Evolutionary conservation across 805 yeast genomes (phyloP).

Genomic region (Metschnikowia santaceciliae): DNA sequence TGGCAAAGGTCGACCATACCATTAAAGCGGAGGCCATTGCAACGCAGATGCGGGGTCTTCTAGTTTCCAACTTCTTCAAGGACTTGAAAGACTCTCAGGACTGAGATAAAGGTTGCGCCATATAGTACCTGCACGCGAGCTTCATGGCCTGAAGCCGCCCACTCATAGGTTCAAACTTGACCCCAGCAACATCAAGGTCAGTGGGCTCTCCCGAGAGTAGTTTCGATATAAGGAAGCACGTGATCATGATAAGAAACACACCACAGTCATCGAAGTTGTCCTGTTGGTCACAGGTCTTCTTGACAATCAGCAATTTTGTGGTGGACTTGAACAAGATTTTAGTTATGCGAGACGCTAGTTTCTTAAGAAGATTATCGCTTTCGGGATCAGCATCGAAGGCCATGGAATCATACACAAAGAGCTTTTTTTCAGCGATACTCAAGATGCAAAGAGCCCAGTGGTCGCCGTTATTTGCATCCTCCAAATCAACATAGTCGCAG

Average conservation of each 20-base stretch:
- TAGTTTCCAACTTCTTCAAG: neutral
- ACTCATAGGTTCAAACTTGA: constrained; percentile 44
- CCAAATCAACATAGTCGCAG: constrained; percentile 38
- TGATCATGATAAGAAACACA: constrained; percentile 37
- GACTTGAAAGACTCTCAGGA: neutral
- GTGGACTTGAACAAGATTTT: constrained; percentile 20
- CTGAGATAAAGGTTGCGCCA: neutral
- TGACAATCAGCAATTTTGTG: constrained; percentile 23
- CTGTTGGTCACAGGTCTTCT: constrained; percentile 53
- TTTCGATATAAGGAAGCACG: constrained; percentile 29
- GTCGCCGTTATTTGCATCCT: constrained; percentile 59
- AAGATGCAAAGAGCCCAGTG: constrained; percentile 72
- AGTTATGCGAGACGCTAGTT: constrained; percentile 23
- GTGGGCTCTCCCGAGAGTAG: constrained; percentile 27
- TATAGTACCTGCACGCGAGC: constrained; percentile 3
- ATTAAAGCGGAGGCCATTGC: constrained; percentile 27
- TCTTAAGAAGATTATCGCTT: constrained; percentile 22
- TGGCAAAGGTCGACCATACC: constrained; percentile 12
- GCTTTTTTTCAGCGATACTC: constrained; percentile 42
- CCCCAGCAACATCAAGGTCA: constrained; percentile 36
- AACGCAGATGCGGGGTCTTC: constrained; percentile 20
- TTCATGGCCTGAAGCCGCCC: constrained; percentile 14
- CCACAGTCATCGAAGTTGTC: constrained; percentile 68
- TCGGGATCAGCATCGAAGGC: constrained; percentile 29
- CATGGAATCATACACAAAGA: constrained; percentile 61